Conservation (phyloP, 176 grass and related monocot species). For the Musa acuminata region DNA sequence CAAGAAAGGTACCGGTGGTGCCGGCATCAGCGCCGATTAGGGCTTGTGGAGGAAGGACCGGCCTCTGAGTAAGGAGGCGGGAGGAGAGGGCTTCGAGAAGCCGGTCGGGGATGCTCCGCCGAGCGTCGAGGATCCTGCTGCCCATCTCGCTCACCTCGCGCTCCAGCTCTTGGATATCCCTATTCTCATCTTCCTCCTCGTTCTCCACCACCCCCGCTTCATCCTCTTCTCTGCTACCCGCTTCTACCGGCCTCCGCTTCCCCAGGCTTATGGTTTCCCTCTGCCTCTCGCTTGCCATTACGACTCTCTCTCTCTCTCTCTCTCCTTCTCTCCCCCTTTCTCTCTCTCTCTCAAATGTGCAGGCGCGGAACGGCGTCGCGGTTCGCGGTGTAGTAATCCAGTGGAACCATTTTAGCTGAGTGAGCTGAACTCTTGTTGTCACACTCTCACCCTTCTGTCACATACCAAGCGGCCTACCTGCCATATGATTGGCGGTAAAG, state of each 20-base stretch:
- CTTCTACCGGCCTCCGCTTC: constrained; percentile 33
- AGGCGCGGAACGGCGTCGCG: no score
- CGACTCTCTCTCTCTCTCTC: no score
- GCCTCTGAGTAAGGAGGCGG: constrained; percentile 23
- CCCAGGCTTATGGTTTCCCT: constrained; percentile 12
- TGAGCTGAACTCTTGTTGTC: background rate
- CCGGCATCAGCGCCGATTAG: background rate
- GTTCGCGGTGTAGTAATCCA: background rate
- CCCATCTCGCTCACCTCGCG: constrained; percentile 42
- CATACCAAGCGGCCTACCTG: no score
- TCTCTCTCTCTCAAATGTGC: no score
- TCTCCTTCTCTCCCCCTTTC: no score
- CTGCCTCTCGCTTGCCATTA: background rate
- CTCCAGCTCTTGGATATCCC: constrained; percentile 36
- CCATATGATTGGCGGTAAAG: no score
- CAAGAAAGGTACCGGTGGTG: background rate
- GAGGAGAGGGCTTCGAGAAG: constrained; percentile 7
- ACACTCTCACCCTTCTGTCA: no score
- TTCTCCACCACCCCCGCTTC: background rate
- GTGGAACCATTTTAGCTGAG: background rate
- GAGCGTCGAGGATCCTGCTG: constrained; percentile 37
- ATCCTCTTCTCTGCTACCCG: background rate
- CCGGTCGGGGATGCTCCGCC: constrained; percentile 21
- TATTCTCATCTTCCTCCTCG: constrained; percentile 16
- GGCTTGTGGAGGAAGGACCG: constrained; percentile 1